Percentiles rank a stretch among this genome's conserved stretches.
Evolutionary conservation across 345 rosid species (phyloP).

Genomic region (Pelargonium nanum): DNA sequence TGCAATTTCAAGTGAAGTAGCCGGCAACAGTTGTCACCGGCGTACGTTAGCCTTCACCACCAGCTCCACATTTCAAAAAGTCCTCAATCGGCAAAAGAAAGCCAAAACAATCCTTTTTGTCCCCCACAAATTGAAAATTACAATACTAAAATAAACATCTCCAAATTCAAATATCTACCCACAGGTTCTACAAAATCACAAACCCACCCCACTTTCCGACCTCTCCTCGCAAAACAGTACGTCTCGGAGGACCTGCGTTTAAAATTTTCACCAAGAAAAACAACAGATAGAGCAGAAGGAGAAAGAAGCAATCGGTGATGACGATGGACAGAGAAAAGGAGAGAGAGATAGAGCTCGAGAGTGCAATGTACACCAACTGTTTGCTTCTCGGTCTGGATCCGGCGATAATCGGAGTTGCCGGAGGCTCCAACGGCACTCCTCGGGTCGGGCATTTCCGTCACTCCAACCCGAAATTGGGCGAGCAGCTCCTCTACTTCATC

Average conservation of each 20-base stretch:
- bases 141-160: too few species aligned
- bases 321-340: conserved; percentile 99
- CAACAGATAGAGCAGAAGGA: conserved; percentile 1
- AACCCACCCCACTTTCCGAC: not conserved
- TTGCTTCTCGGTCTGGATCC: conserved; percentile 95
- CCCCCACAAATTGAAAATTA: too few species aligned
- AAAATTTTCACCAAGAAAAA: conserved; percentile 9
- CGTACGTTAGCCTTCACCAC: not conserved
- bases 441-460: conserved; percentile 96
- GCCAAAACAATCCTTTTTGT: not conserved
- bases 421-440: conserved; percentile 65
- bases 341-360: conserved; percentile 96
- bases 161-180: not conserved
- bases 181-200: not conserved
- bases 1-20: too few species aligned
- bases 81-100: not conserved
- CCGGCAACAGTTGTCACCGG: not conserved
- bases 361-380: conserved; percentile 99
- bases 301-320: conserved; percentile 35
- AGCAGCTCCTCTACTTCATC: conserved; percentile 96
- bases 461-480: conserved; percentile 98
- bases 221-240: conserved; percentile 10
- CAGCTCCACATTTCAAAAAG: not conserved
- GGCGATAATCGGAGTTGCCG: conserved; percentile 70
- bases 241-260: conserved; percentile 18